These are phyloP conservation scores for Phaffia rhodozyma DNA, from an alignment of 1,284 basidiomycete species.

Conservation along the genomic window DNA sequence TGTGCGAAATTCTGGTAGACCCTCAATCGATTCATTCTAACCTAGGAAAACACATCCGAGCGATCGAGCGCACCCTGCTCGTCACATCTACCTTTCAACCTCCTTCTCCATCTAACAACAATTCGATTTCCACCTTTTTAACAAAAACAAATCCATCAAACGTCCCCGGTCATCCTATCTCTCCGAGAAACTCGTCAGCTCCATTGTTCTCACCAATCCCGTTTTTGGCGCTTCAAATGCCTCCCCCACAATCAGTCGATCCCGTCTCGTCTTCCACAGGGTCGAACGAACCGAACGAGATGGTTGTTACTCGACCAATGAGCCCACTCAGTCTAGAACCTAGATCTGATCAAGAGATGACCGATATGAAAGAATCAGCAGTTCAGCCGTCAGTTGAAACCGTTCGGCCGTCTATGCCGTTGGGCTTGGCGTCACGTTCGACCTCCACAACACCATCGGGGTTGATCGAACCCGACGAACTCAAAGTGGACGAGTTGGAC, in stretches of 20 bases:
- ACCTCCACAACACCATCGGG: neutral
- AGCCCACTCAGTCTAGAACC: too few species aligned
- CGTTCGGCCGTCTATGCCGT: neutral
- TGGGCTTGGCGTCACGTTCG: neutral
- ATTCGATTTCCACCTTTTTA: slow-evolving; percentile 4
- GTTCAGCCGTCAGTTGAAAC: too few species aligned
- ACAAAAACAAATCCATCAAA: neutral
- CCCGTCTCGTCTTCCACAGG: neutral
- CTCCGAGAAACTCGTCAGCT: slow-evolving; percentile 40
- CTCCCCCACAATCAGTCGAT: neutral
- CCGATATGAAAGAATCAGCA: too few species aligned
- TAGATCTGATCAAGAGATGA: too few species aligned
- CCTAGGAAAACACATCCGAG: slow-evolving; percentile 80
- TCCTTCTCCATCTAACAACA: slow-evolving; percentile 23
- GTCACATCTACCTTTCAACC: slow-evolving; percentile 53
- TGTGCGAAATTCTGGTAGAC: slow-evolving; percentile 68
- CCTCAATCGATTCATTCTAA: slow-evolving; percentile 62
- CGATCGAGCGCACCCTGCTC: slow-evolving; percentile 69
- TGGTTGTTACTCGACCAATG: too few species aligned
- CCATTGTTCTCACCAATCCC: slow-evolving; percentile 37
- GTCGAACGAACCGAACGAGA: too few species aligned
- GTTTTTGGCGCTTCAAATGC: slow-evolving; percentile 24
- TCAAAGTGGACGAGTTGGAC: slow-evolving; percentile 36
- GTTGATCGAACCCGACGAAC: neutral
- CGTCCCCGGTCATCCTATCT: slow-evolving; percentile 47